These are phyloP conservation scores for Andrographis paniculata DNA, from an alignment of 305 asterid genomes.

Conservation along the genomic window DNA sequence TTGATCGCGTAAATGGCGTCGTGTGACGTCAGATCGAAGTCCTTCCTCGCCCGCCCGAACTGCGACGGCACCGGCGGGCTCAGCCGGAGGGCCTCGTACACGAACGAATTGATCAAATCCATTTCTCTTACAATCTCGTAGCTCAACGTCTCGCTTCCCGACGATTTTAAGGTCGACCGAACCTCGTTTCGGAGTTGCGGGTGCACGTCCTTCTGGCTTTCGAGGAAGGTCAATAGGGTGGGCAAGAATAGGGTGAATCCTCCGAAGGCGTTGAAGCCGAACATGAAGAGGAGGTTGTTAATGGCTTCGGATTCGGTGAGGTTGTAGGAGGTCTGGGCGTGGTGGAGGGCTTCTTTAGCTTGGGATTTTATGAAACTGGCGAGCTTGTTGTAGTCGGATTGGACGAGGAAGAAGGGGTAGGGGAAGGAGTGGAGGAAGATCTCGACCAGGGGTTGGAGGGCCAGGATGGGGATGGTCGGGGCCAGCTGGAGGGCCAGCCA, in stretches of 20 bases:
- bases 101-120: slow-evolving; percentile 69
- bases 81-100: slow-evolving; percentile 63
- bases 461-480: slow-evolving; percentile 41
- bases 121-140: slow-evolving; percentile 39
- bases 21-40: slow-evolving; percentile 52
- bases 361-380: slow-evolving; percentile 33
- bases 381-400: slow-evolving; percentile 59
- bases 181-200: slow-evolving; percentile 51
- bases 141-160: slow-evolving; percentile 28
- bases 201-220: slow-evolving; percentile 29
- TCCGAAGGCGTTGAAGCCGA: slow-evolving; percentile 87
- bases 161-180: slow-evolving; percentile 24
- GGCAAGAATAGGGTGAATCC: slow-evolving; percentile 53
- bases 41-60: slow-evolving; percentile 72
- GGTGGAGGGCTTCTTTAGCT: slow-evolving; percentile 35
- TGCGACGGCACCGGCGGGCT: slow-evolving; percentile 79
- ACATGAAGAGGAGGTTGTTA: slow-evolving; percentile 61
- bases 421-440: slow-evolving; percentile 78
- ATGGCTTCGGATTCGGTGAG: slow-evolving; percentile 59
- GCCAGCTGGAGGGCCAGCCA: slow-evolving; percentile 77
- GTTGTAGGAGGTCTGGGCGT: slow-evolving; percentile 45
- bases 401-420: slow-evolving; percentile 62
- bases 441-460: slow-evolving; percentile 62
- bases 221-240: slow-evolving; percentile 34
- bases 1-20: slow-evolving; percentile 55